Evolutionary conservation across 257 asterid species (phyloP).

Genomic region (Eucommia ulmoides): DNA sequence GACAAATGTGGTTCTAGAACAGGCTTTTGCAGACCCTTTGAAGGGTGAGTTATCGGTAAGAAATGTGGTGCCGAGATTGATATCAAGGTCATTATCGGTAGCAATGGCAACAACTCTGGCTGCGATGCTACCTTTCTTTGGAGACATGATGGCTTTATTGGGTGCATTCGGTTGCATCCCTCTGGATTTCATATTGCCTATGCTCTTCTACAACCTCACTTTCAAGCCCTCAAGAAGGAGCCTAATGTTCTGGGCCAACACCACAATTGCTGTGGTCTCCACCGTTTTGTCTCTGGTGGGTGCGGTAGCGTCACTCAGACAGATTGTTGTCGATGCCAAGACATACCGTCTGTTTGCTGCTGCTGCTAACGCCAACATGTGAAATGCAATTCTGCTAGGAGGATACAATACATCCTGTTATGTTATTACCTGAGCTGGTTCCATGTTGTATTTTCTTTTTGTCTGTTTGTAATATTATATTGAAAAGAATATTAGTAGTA

Average conservation of each 20-base stretch:
- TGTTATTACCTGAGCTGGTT: too few relatives aligned
- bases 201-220: conserved; percentile 46
- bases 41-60: conserved; percentile 28
- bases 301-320: conserved; percentile 50
- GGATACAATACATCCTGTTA: too few relatives aligned
- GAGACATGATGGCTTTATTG: conserved; percentile 58
- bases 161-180: conserved; percentile 69
- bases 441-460: too few relatives aligned
- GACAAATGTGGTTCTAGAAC: conserved; percentile 46
- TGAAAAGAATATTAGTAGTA: too few relatives aligned
- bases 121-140: conserved; percentile 73
- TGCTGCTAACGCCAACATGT: too few relatives aligned
- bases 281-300: conserved; percentile 28
- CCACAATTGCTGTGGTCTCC: conserved; percentile 26
- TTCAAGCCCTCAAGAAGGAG: conserved; percentile 39
- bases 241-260: conserved; percentile 32
- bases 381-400: too few relatives aligned
- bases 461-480: too few relatives aligned
- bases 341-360: conserved; percentile 29
- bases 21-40: conserved; percentile 36
- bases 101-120: conserved; percentile 39
- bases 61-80: conserved; percentile 13
- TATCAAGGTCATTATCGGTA: conserved; percentile 43
- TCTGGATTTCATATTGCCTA: conserved; percentile 51
- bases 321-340: conserved; percentile 46